Base-by-base conservation (phyloP, 2,329 filamentous ascomycete species). In the Neonectria hederae region DNA sequence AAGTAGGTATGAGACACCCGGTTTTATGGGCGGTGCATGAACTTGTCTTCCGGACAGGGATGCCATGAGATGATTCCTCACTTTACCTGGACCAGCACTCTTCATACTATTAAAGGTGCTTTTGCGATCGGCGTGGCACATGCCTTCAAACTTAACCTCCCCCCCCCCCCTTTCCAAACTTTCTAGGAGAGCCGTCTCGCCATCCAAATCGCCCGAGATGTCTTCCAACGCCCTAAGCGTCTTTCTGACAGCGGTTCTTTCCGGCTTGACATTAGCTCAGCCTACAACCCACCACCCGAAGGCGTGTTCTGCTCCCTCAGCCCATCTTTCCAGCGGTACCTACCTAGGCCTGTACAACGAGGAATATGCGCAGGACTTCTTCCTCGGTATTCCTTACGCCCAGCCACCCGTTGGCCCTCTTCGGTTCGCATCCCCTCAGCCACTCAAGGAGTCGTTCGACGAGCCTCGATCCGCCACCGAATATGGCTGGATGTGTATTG, bases 321-420 rank as follows among this genome's bases (percentile, higher is more conserved):
- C 46, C 19, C 22, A 59, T 28, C 42, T 72, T 4, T 21, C 52
- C 46, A 86, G 85, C 71, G 84, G 84, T 28, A 84, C 83, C 0
- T 85, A 84, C 65, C 63, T 72, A 24, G 84, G 85, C 6, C 63
- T 78, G 2, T 74, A 78, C 60, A 79, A 78, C 40, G 24, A 52
- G 21, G 24, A 60, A 8, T 67, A 67, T 24, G 66, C 79, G 26
- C 84, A 86, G 53, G 84, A 87, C 65, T 78, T 82, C 62, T 87
- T 86, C 71, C 75, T 86, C 4, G 84, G 83, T 3, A 83, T 89
- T 2, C 87, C 86, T 0, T 89, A 84, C 72, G 87, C 87, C 3
- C 83, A 86, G 65, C 75, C 78, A n/a, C 76, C 78, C 2, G 81
- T 86, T 30, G 86, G 86, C 0, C 76, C 83, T 24, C 83, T 83